Evolutionary conservation across 306 rosid species (phyloP).

Genomic region (Lathyrus tuberosus): DNA sequence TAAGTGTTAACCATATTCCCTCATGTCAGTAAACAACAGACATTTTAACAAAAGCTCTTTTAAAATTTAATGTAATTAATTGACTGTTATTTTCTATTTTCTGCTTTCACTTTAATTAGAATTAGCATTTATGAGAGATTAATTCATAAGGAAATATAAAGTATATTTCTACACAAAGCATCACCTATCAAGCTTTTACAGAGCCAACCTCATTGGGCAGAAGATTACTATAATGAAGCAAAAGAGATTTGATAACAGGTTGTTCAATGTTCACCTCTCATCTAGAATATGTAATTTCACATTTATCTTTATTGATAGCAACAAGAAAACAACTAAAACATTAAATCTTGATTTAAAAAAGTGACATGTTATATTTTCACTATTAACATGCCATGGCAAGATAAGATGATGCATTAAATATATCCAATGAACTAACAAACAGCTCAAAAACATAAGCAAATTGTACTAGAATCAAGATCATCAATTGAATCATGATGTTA

Average conservation of each 20-base stretch:
- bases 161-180: no score
- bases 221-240: slow-evolving; percentile 3
- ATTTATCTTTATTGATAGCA: neutral
- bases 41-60: no score
- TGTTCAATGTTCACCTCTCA: neutral
- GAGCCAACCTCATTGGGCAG: neutral
- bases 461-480: slow-evolving; percentile 49
- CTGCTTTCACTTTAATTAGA: no score
- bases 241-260: neutral
- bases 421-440: slow-evolving; percentile 6
- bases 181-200: no score
- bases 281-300: slow-evolving; percentile 13
- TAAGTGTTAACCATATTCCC: no score
- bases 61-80: no score
- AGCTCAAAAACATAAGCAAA: slow-evolving; percentile 29
- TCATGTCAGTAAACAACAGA: no score
- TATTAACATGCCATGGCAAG: slow-evolving; percentile 10
- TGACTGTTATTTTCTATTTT: no score
- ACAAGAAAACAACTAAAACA: neutral
- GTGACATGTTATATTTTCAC: neutral
- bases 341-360: neutral
- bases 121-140: no score
- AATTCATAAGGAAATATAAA: no score
- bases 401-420: slow-evolving; percentile 26
- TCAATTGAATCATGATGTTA: slow-evolving; percentile 63